These are phyloP conservation scores for Fusarium xyrophilum DNA, from an alignment of 2,329 filamentous ascomycete species.

Conservation along the genomic window DNA sequence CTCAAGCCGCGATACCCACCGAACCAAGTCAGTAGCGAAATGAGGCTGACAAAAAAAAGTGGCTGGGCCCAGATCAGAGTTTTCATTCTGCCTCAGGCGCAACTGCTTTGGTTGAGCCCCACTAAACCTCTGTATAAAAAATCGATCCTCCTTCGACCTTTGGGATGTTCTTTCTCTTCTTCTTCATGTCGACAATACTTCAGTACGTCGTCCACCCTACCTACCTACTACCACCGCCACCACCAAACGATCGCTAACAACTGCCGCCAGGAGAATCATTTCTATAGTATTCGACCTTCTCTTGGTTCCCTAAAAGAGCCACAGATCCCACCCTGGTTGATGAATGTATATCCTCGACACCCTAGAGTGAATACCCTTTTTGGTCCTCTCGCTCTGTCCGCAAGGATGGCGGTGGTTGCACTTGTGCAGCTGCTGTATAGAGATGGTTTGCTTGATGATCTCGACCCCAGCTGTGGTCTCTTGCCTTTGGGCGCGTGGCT, in stretches of 20 bases:
- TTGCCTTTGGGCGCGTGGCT: conserved; percentile 77
- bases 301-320: conserved; percentile 92
- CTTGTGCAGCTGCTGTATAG: conserved; percentile 67
- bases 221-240: neutral
- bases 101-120: neutral
- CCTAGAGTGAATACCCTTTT: conserved; percentile 39
- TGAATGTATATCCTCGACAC: conserved; percentile 75
- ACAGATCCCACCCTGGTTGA: conserved; percentile 74
- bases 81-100: conserved; percentile 22
- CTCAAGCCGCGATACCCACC: neutral
- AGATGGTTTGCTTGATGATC: conserved; percentile 86
- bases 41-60: conserved; percentile 16
- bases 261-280: conserved; percentile 76
- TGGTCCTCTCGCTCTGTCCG: conserved; percentile 40
- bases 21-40: neutral
- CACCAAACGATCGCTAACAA: neutral
- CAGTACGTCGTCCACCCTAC: conserved; percentile 30
- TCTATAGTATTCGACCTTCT: conserved; percentile 96
- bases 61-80: conserved; percentile 19
- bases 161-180: conserved; percentile 52
- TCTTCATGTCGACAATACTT: conserved; percentile 70
- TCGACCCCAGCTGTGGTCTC: conserved; percentile 76
- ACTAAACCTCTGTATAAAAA: conserved; percentile 21
- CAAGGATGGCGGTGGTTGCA: conserved; percentile 62
- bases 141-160: conserved; percentile 28